phyloP scores from a whole-genome alignment of 2,329 filamentous ascomycete species.

The Apiospora koreana region DNA sequence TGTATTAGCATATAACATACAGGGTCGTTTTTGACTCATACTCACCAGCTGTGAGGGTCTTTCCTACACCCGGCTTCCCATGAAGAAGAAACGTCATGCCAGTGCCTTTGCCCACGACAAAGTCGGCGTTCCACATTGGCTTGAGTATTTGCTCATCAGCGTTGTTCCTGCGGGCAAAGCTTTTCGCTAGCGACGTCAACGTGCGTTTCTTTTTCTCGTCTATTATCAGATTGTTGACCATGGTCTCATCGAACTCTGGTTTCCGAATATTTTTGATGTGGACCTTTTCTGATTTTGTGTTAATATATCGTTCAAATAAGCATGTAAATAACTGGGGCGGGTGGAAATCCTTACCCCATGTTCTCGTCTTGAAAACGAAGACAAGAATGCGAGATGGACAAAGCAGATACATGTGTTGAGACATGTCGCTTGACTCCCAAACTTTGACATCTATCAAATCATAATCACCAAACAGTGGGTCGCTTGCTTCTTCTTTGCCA shows the following conservation, averaged over 20 bases:
- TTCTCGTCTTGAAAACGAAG: constrained; percentile 23
- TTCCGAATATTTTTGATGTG: not conserved
- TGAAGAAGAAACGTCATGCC: constrained; percentile 53
- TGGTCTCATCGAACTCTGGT: not conserved
- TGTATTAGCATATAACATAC: not conserved
- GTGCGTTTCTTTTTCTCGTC: not conserved
- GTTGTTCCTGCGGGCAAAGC: not conserved
- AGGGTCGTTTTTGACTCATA: not conserved
- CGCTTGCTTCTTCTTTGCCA: not conserved
- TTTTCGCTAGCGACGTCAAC: not conserved
- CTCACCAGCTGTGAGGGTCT: constrained; percentile 12
- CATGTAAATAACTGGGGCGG: too few species aligned
- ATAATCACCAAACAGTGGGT: not conserved
- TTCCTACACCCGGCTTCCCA: constrained; percentile 52
- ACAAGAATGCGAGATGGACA: constrained; percentile 15
- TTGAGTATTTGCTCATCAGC: rapidly evolving
- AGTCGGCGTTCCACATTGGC: constrained; percentile 31
- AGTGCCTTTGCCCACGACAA: constrained; percentile 52
- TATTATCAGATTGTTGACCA: not conserved
- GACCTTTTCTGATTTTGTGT: not conserved
- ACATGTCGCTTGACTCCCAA: not conserved
- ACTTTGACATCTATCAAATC: not conserved
- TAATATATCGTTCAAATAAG: not conserved
- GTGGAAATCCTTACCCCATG: constrained; percentile 22
- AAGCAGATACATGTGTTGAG: constrained; percentile 21